Base-by-base conservation (phyloP, 345 rosid genomes). In the Brassica juncea region DNA sequence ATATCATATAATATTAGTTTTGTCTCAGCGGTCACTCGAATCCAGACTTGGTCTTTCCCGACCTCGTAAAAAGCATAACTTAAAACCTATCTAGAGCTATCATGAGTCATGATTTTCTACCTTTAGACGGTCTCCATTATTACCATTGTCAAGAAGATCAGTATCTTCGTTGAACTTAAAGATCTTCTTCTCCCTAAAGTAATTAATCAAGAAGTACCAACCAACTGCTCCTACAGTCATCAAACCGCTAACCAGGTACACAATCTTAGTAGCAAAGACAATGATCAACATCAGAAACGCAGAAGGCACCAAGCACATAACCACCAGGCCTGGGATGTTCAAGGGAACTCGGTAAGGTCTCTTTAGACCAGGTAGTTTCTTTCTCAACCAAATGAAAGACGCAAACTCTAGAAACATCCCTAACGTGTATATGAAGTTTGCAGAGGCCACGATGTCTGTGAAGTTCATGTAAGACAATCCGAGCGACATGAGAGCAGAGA, bases 331-430 rank as follows among this genome's bases (percentile, higher is more conserved):
- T 0, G 90, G 86, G 25, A 88, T 70, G 19, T 76, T 76, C 77
- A 89, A 16, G 1, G 94, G 97, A 14, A 92, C 86, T 77, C 77
- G 82, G 76, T 74, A 92, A 6, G 97, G 95, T 77, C 95, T 84
- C 66, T 85, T 80, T 39, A 88, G 66, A 14, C 9, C 68, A 1
- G 91, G 93, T 47, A 84, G 60, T 73, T 90, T 92, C 72, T 67
- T 79, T 70, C 97, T 81, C 31, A 90, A 62, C 93, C 92, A 89
- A 28, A 92, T 63, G 63, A 90, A 92, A 6, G 93, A 85, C 0
- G 92, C 86, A 73, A 90, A 90, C 74, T 92, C 97, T 60, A 92
- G 31, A 42, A 89, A 73, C 95, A 92, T 92, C 11, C 95, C 96
- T 69, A 92, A 73, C 68, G 88, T 88, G 84, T 92, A 90, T 82